phyloP scores from a whole-genome alignment of 2,329 filamentous ascomycete genomes.

The Xylaria sp. region DNA sequence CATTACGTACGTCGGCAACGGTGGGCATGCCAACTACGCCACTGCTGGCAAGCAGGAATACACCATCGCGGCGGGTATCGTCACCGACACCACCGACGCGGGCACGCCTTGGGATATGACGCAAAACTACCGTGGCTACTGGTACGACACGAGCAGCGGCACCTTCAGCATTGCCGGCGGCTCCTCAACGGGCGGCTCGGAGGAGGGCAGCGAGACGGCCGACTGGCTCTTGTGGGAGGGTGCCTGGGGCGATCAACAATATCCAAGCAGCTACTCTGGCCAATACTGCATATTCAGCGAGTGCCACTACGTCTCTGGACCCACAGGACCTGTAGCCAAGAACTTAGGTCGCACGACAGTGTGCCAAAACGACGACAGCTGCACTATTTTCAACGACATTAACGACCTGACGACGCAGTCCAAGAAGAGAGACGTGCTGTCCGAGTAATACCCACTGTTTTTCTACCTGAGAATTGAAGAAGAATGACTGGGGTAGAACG shows the following conservation, averaged over 20 bases:
- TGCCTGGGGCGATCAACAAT: slow-evolving; percentile 32
- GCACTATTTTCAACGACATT: slow-evolving; percentile 31
- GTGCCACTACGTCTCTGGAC: slow-evolving; percentile 28
- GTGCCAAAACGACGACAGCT: slow-evolving; percentile 31
- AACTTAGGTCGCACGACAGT: slow-evolving; percentile 31
- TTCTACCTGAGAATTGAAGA: neutral
- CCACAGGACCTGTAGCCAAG: slow-evolving; percentile 34
- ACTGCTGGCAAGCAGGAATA: slow-evolving; percentile 31
- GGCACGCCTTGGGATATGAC: slow-evolving; percentile 34
- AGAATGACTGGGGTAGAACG: neutral
- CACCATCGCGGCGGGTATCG: slow-evolving; percentile 25
- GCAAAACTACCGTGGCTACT: slow-evolving; percentile 33
- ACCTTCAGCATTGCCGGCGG: slow-evolving; percentile 30
- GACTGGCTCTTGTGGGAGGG: slow-evolving; percentile 30
- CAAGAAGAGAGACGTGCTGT: slow-evolving; percentile 17
- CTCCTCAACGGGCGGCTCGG: slow-evolving; percentile 23
- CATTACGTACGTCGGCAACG: slow-evolving; percentile 32
- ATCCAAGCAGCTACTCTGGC: slow-evolving; percentile 21
- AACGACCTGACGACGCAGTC: slow-evolving; percentile 27
- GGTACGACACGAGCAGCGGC: slow-evolving; percentile 28
- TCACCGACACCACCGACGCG: slow-evolving; percentile 30
- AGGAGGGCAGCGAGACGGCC: slow-evolving; percentile 24
- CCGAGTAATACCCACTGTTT: neutral
- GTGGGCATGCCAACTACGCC: slow-evolving; percentile 33
- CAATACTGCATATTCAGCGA: slow-evolving; percentile 33